Percentiles rank a stretch among this genome's conserved stretches.
These are phyloP conservation scores for Fusarium xylarioides DNA, from an alignment of 2,329 filamentous ascomycete genomes.

Conservation along the genomic window DNA sequence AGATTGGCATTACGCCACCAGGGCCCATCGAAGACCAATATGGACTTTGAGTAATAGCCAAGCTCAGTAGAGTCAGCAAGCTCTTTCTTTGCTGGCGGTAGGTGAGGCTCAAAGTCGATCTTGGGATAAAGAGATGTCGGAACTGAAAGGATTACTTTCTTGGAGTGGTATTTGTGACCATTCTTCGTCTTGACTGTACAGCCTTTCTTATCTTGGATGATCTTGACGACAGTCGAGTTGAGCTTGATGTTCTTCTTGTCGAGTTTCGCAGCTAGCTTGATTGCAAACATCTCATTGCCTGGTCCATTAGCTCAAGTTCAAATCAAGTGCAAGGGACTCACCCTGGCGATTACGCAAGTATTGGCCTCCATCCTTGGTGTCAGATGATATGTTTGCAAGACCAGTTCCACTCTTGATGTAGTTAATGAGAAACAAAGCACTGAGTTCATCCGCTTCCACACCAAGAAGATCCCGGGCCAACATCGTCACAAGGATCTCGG, in stretches of 20 bases:
- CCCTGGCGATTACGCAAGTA: slow-evolving; percentile 28
- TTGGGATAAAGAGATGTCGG: not conserved
- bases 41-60: not conserved
- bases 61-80: not conserved
- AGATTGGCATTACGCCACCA: not conserved
- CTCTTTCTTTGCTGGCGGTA: not conserved
- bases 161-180: not conserved
- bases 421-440: slow-evolving; percentile 16
- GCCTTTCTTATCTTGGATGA: not conserved
- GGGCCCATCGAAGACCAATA: not conserved
- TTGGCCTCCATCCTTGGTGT: slow-evolving; percentile 13
- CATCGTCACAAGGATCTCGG: not conserved
- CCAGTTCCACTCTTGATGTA: slow-evolving; percentile 25
- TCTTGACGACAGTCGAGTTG: not conserved
- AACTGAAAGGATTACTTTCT: not conserved
- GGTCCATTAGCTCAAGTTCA: not conserved
- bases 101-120: not conserved
- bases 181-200: not conserved
- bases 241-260: not conserved
- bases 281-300: not conserved
- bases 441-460: not conserved
- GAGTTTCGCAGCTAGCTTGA: not conserved
- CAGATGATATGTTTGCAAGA: slow-evolving; percentile 7
- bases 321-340: not conserved
- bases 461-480: not conserved